Evolutionary conservation across 176 grass and related monocot genomes (phyloP).

Genomic region (Raddia distichophylla): DNA sequence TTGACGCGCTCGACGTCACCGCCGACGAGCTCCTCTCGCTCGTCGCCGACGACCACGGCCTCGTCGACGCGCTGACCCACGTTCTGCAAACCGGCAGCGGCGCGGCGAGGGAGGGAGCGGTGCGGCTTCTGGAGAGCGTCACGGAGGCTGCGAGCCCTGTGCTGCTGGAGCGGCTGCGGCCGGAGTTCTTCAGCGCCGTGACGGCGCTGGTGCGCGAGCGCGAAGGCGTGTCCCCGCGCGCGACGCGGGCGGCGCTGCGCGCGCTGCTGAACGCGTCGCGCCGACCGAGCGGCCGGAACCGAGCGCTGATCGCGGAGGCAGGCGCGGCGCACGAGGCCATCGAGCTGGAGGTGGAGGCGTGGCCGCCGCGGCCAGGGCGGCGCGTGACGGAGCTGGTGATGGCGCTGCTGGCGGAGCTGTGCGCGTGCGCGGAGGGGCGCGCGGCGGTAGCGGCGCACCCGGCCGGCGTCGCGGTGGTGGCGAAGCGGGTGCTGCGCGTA

Average conservation of each 20-base stretch:
- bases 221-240: background rate
- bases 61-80: slow-evolving; percentile 43
- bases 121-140: slow-evolving; percentile 39
- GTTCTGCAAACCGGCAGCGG: slow-evolving; percentile 15
- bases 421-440: slow-evolving; percentile 57
- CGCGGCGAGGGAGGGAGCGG: background rate
- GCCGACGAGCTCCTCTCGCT: slow-evolving; percentile 24
- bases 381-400: slow-evolving; percentile 49
- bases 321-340: slow-evolving; percentile 44
- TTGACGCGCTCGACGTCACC: slow-evolving; percentile 39
- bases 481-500: slow-evolving; percentile 54
- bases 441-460: slow-evolving; percentile 52
- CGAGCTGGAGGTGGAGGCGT: slow-evolving; percentile 46
- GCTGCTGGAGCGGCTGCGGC: slow-evolving; percentile 24
- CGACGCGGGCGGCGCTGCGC: slow-evolving; percentile 45
- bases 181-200: slow-evolving; percentile 43
- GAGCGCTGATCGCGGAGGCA: slow-evolving; percentile 38
- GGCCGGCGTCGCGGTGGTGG: slow-evolving; percentile 53
- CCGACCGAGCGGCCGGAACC: slow-evolving; percentile 32
- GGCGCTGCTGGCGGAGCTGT: slow-evolving; percentile 53
- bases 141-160: background rate
- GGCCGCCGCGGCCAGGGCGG: slow-evolving; percentile 14
- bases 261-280: slow-evolving; percentile 21
- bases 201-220: slow-evolving; percentile 38
- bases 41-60: background rate